A percentile compares a stretch with the other conserved stretches of the same genome.
Conservation (phyloP, 2,329 filamentous ascomycete species). For the Aspergillus fumigatus region DNA sequence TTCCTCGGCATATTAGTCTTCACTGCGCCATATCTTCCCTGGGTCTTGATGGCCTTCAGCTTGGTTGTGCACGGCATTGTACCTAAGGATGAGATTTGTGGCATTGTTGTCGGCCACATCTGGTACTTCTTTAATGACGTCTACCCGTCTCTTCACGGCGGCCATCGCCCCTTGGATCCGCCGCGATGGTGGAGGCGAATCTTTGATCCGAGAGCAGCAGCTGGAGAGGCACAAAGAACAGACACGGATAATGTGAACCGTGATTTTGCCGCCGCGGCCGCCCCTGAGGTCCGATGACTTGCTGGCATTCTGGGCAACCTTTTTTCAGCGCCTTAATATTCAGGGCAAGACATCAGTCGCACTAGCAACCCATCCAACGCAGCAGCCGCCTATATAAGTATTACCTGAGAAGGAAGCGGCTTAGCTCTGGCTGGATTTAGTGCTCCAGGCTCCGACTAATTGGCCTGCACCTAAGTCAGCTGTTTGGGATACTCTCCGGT, state of each 20-base stretch:
- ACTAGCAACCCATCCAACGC: neutral
- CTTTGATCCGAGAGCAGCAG: slow-evolving; percentile 52
- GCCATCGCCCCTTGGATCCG: slow-evolving; percentile 80
- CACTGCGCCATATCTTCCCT: slow-evolving; percentile 88
- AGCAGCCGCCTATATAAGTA: neutral
- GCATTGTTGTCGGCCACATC: slow-evolving; percentile 88
- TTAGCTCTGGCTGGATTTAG: neutral
- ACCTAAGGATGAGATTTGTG: slow-evolving; percentile 94
- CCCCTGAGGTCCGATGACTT: slow-evolving; percentile 29
- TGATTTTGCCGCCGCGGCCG: slow-evolving; percentile 31
- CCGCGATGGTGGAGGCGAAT: slow-evolving; percentile 84
- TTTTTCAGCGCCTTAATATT: neutral
- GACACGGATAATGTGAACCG: slow-evolving; percentile 26
- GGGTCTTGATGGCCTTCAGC: slow-evolving; percentile 92
- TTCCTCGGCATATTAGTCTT: slow-evolving; percentile 87
- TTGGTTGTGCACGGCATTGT: slow-evolving; percentile 83
- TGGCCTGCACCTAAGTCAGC: neutral
- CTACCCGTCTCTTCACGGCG: slow-evolving; percentile 84
- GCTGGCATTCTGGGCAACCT: neutral
- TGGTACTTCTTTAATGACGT: slow-evolving; percentile 99
- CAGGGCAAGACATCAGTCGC: neutral
- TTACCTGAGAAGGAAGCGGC: neutral
- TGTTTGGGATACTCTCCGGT: neutral
- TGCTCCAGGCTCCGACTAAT: neutral
- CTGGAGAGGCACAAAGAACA: slow-evolving; percentile 15